A percentile compares a stretch with the other conserved stretches of the same genome.
Conservation (phyloP, 495 filamentous ascomycete species). For the Terfezia boudieri region DNA sequence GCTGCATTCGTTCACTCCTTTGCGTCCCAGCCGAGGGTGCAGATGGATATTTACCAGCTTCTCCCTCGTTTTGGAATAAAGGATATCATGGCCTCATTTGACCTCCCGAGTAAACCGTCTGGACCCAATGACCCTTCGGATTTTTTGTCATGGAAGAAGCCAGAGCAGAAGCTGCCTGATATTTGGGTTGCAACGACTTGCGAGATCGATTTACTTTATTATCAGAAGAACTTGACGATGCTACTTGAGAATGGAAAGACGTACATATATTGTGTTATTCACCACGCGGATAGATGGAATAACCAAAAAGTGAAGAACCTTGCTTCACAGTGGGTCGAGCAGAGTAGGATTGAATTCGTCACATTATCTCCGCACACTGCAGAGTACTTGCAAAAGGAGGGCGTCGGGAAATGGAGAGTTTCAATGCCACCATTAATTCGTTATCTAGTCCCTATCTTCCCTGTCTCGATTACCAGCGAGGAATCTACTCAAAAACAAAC, state of each 20-base stretch:
- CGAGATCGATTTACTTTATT: conserved; percentile 7
- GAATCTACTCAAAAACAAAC: background rate
- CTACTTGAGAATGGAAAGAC: conserved; percentile 11
- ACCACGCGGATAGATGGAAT: conserved; percentile 15
- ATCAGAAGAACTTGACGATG: background rate
- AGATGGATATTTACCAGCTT: conserved; percentile 9
- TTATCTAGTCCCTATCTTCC: conserved; percentile 8
- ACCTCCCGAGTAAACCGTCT: conserved; percentile 2
- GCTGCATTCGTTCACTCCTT: conserved; percentile 15
- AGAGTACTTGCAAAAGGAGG: conserved; percentile 5
- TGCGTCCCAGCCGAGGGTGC: conserved; percentile 8
- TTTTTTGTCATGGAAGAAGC: background rate
- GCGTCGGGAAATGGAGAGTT: conserved; percentile 6
- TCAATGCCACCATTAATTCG: background rate
- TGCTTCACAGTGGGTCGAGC: conserved; percentile 7
- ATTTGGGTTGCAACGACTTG: conserved; percentile 15
- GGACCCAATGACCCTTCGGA: conserved; percentile 1
- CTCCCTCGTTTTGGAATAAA: conserved; percentile 11
- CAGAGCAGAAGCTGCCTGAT: background rate
- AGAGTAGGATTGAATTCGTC: conserved; percentile 10
- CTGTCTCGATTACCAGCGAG: background rate
- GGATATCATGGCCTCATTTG: conserved; percentile 11
- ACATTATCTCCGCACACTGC: conserved; percentile 11
- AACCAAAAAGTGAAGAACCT: too few relatives aligned
- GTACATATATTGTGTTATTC: conserved; percentile 14